Evolutionary conservation across 73 alveolate genomes (phyloP).

Genomic region (Tetrahymena thermophila): DNA sequence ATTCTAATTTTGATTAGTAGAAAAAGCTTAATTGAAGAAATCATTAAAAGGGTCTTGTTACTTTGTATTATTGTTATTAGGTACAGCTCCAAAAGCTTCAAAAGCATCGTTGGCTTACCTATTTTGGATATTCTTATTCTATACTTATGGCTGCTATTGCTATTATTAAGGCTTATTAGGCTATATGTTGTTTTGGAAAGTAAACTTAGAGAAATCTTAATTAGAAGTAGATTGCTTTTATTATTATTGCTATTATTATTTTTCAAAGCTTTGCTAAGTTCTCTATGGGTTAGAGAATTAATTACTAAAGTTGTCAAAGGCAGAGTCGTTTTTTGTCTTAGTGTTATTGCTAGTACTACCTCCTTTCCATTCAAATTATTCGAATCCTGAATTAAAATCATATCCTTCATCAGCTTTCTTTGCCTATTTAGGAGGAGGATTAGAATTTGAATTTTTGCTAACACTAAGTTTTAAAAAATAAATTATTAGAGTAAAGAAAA

Average conservation of each 20-base stretch:
- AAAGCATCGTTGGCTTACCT: neutral
- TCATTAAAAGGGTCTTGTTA: neutral
- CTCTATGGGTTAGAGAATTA: neutral
- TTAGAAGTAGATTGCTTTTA: neutral
- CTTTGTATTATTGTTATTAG: neutral
- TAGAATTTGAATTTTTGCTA: neutral
- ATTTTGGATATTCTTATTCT: neutral
- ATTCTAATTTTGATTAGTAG: neutral
- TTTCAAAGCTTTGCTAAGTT: neutral
- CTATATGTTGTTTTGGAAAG: neutral
- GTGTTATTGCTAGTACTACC: neutral
- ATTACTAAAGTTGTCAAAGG: neutral
- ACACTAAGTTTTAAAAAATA: neutral
- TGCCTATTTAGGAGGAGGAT: neutral
- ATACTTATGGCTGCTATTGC: neutral
- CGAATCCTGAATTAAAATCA: neutral
- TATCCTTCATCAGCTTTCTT: neutral
- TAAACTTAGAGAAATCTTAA: neutral
- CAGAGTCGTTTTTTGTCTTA: neutral
- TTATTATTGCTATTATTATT: neutral
- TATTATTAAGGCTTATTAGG: neutral
- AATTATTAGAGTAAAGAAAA: neutral
- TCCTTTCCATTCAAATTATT: neutral
- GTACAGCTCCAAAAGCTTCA: neutral
- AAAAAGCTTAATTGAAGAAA: neutral